Conservation (phyloP, 345 rosid genomes). For the Syzygium aqueum region DNA sequence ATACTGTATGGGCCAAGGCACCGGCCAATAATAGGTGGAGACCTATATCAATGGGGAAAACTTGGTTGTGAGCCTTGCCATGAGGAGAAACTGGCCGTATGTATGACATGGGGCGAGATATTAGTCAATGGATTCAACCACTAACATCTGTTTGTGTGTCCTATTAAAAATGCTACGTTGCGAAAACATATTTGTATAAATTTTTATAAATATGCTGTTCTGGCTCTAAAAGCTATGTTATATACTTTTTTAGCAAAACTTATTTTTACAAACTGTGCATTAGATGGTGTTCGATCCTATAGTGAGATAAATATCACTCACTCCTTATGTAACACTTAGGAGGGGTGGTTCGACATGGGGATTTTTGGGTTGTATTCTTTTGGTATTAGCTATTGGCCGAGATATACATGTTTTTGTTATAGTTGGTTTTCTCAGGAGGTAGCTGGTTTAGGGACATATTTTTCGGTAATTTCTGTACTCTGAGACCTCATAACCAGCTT, state of each 20-base stretch:
- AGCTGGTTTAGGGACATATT: not conserved
- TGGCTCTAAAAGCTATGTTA: no score
- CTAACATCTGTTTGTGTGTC: no score
- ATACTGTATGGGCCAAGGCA: no score
- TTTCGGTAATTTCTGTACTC: not conserved
- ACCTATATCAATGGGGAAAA: not conserved
- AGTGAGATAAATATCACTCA: not conserved
- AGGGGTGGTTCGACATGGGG: not conserved
- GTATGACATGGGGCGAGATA: no score
- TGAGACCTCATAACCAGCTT: no score
- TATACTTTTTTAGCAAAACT: no score
- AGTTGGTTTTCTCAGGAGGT: not conserved
- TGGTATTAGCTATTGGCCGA: not conserved
- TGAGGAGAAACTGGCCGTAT: no score
- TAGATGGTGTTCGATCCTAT: not conserved
- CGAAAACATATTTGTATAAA: no score
- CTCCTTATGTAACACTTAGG: not conserved
- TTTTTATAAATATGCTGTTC: no score
- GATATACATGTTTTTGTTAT: not conserved
- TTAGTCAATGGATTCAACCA: no score
- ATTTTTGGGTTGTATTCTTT: not conserved
- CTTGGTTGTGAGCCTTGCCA: not conserved
- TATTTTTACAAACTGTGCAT: no score
- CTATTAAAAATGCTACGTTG: no score
- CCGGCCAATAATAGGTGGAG: not conserved